Conservation (phyloP, 2,329 filamentous ascomycete species). For the Chaetomium strumarium region DNA sequence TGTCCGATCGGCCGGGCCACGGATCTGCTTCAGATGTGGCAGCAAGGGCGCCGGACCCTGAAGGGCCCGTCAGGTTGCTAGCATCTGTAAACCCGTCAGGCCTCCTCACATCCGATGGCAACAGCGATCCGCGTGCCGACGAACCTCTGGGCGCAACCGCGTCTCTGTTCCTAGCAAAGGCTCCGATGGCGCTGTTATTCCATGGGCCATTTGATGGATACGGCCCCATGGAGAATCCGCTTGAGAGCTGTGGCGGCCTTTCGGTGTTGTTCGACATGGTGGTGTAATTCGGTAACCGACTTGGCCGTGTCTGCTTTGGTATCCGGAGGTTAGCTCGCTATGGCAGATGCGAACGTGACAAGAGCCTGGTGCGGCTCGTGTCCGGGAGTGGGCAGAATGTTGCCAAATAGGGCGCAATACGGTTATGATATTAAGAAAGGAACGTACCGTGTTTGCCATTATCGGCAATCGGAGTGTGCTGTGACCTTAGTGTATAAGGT, state of each 20-base stretch:
- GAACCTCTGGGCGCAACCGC: constrained; percentile 32
- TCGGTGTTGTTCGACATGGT: constrained; percentile 27
- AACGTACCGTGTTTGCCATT: constrained; percentile 9
- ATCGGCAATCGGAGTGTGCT: not conserved
- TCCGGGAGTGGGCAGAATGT: too few relatives aligned
- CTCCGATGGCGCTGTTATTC: constrained; percentile 41
- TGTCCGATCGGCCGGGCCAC: constrained; percentile 48
- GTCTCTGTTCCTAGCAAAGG: constrained; percentile 38
- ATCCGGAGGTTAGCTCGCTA: not conserved
- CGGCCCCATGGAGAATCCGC: constrained; percentile 30
- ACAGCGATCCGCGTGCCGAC: not conserved
- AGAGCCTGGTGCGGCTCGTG: not conserved
- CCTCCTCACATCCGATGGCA: not conserved
- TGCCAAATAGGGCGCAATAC: not conserved
- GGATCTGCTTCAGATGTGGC: constrained; percentile 62
- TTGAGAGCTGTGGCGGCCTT: constrained; percentile 36
- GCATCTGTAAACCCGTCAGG: constrained; percentile 30
- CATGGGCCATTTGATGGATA: constrained; percentile 44
- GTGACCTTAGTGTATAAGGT: not conserved
- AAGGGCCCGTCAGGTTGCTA: constrained; percentile 46
- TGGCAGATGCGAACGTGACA: not conserved
- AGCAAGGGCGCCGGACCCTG: constrained; percentile 64
- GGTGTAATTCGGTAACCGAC: constrained; percentile 35
- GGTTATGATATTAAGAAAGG: not conserved
- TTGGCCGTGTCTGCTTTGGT: constrained; percentile 31